Evolutionary conservation across 768 basidiomycete genomes (phyloP), one percentile per base, ranked within the genome.

Genomic region (Boletellus ananiceps): DNA sequence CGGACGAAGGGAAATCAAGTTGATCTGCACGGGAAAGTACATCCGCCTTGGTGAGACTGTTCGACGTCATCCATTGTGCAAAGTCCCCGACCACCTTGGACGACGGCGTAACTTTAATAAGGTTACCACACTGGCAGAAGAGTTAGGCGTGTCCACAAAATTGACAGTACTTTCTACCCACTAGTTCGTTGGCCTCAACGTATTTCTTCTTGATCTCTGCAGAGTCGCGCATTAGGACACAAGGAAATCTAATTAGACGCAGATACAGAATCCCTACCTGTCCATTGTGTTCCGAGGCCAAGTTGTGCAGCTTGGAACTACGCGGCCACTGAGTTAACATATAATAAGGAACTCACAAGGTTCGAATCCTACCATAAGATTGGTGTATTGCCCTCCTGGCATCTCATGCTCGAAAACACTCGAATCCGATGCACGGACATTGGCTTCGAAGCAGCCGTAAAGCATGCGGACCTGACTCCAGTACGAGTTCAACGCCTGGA

Each of bases 71-170:
- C 87, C 88, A 96, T 71, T 99, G 96, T 15, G 96, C 96, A 70
- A 99, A 96, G 74, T 99, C 96, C 21, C 96, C 96, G 42, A 97
- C 94, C 41, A 95, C 92, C 75, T 98, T 99, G 37, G 96, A 98
- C 12, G 96, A 96, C 27, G 96, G 96, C 21, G 96, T 99, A 59
- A 98, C 95, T 79, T 99, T 99, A 77, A 98, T 86, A 67, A 99
- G 87, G 59, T 97, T 93, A 40, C 96, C 96, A 67, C 95, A 98
- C 85, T 93, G 57, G 31, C 50, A 43, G 51, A 39, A 49, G 23
- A 36, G 44, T 59, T 43, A 56, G 44, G 29, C 12, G 44, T 8
- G 11, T 25, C 31, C 32, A 40, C 4, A 18, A 16, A 31, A 23
- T 23, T 13, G 33, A 46, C 6, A 41, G 14, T 36, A 31, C n/a